Evolutionary conservation across 176 grass and related monocot genomes (phyloP), one percentile per base, ranked within the genome.

Genomic region (Alloteropsis semialata): DNA sequence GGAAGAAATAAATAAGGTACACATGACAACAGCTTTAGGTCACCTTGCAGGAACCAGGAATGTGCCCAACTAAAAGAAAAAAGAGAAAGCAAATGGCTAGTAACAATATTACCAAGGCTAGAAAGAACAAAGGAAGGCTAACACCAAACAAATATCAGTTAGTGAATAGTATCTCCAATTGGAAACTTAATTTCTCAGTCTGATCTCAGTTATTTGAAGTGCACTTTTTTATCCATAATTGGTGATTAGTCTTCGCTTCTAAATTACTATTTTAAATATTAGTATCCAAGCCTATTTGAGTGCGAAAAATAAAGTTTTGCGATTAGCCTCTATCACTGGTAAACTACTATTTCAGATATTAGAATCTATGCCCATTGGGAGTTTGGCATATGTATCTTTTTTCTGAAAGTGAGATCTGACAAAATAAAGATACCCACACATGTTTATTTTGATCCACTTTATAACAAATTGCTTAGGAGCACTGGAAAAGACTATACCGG

Each of bases 51-150:
- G 49, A 36, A 34, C 45, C 15, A 74, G 19, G 88, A 83, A 83
- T 90, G 84, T 43, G 68, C 84, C 22, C 21, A 65, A 65, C 68
- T 34, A 69, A 54, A 27, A 45, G 70, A 65, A 22, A 78, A 65
- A 65, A 45, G 70, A 65, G 28, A 78, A 65, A 65, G 24, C 7
- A 76, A 90, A 65, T 82, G 55, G 4, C 30, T 59, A 46, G 30
- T 49, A 59, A 78, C 64, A 70, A 45, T 33, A 79, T 9, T 65
- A 81, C 29, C 29, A 50, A 44, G 72, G 49, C 74, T 73, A 79
- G 6, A 83, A 86, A 43, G 83, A 76, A 89, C 53, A 89, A 89
- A 62, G 42, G 77, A 71, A 74, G 66, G 58, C 61, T 21, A 75
- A 61, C 5, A 42, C 51, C 19, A 56, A 72, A 28, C 15, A 72